These are phyloP conservation scores for Tephrocybe sp. DNA, from an alignment of 768 basidiomycete genomes.

Conservation along the genomic window DNA sequence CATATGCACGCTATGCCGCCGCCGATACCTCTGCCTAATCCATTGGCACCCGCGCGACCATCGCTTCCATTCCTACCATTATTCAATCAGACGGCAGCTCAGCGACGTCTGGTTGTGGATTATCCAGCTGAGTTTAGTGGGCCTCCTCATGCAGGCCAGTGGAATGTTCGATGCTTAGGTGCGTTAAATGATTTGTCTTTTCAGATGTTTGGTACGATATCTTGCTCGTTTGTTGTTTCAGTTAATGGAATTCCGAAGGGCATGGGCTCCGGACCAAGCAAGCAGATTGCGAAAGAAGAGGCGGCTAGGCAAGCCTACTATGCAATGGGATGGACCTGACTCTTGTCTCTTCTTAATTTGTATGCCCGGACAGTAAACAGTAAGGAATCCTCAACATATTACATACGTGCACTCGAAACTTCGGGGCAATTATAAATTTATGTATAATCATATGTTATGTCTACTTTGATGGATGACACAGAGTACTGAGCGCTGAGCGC, in stretches of 20 bases:
- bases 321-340: conserved; percentile 71
- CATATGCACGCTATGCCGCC: conserved; percentile 17
- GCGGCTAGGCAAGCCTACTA: conserved; percentile 71
- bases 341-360: not conserved
- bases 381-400: not conserved
- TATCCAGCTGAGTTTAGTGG: conserved; percentile 61
- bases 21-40: conserved; percentile 40
- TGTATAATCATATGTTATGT: too few species aligned
- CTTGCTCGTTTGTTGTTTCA: conserved; percentile 25
- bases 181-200: conserved; percentile 24
- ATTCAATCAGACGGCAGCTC: conserved; percentile 72
- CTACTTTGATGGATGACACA: too few species aligned
- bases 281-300: conserved; percentile 77
- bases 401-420: too few species aligned
- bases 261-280: conserved; percentile 59
- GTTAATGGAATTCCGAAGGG: conserved; percentile 74
- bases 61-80: conserved; percentile 62
- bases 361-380: not conserved
- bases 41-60: conserved; percentile 63
- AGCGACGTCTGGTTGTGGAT: conserved; percentile 59
- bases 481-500: too few species aligned
- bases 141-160: conserved; percentile 65
- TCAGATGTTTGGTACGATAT: conserved; percentile 6
- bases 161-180: conserved; percentile 71
- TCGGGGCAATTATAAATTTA: too few species aligned